Percentiles rank a stretch among this genome's conserved stretches.
Conservation (phyloP, 2,329 filamentous ascomycete genomes). For the Diaporthe citri region DNA sequence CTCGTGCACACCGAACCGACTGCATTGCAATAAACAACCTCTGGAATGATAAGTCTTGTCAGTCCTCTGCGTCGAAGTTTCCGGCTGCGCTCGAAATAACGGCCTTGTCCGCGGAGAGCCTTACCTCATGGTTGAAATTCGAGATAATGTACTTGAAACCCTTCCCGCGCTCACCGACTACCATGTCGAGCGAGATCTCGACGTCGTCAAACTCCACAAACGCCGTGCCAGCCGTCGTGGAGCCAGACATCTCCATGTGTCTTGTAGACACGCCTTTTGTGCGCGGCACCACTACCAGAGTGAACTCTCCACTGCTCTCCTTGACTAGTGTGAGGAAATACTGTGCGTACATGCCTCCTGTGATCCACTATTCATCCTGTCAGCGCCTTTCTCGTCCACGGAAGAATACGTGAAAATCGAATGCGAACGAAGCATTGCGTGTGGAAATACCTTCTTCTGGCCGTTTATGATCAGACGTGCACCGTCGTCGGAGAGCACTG, state of each 20-base stretch:
- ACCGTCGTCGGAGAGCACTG: constrained; percentile 37
- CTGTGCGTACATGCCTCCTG: constrained; percentile 66
- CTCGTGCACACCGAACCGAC: constrained; percentile 66
- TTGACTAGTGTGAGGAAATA: constrained; percentile 66
- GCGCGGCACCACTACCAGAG: constrained; percentile 65
- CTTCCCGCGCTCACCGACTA: constrained; percentile 63
- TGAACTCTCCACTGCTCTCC: constrained; percentile 63
- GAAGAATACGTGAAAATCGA: not conserved
- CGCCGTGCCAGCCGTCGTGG: constrained; percentile 69
- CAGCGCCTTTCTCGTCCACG: not conserved
- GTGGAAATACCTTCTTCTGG: constrained; percentile 59
- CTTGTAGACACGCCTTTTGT: constrained; percentile 61
- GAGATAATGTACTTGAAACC: constrained; percentile 56
- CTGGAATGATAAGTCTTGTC: not conserved
- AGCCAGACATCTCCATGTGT: constrained; percentile 70
- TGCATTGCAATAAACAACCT: constrained; percentile 66
- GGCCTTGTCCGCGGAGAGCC: not conserved
- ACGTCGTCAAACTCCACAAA: constrained; percentile 67
- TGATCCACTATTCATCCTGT: constrained; percentile 64
- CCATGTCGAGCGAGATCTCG: constrained; percentile 62
- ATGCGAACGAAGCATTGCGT: not conserved
- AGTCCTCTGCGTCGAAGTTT: not conserved
- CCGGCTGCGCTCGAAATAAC: no score
- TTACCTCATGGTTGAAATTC: constrained; percentile 63
- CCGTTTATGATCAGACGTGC: constrained; percentile 68